phyloP scores from a whole-genome alignment of 202 grass and related monocot genomes.

The Miscanthus sacchariflorus region DNA sequence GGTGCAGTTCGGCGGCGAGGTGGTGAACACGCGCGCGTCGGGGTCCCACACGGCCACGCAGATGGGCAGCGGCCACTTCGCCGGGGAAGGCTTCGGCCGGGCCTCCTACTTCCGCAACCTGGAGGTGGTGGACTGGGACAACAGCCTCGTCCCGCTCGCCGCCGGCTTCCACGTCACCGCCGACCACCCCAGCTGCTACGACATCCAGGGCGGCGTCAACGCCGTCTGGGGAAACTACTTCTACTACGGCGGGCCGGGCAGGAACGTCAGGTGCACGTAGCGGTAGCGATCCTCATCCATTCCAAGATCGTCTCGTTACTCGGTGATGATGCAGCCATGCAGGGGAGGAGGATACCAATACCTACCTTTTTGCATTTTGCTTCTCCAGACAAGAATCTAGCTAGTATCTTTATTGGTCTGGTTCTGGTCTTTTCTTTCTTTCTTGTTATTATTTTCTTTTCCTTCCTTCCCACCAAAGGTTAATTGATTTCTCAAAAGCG shows the following conservation, averaged over 20 bases:
- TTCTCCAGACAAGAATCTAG: background rate
- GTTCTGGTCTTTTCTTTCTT: background rate
- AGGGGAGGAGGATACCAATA: no score
- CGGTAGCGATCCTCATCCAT: no score
- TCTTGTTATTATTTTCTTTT: background rate
- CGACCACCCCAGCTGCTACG: slow-evolving; percentile 81
- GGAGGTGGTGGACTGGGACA: slow-evolving; percentile 88
- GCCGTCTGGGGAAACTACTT: slow-evolving; percentile 90
- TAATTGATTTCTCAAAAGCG: slow-evolving; percentile 45
- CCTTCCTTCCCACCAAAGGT: slow-evolving; percentile 17
- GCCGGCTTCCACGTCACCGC: slow-evolving; percentile 75
- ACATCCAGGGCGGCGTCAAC: slow-evolving; percentile 88
- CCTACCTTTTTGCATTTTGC: background rate
- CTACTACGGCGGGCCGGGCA: slow-evolving; percentile 85
- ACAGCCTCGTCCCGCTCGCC: slow-evolving; percentile 73
- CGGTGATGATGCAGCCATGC: no score
- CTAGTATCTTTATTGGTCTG: background rate
- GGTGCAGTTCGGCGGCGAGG: slow-evolving; percentile 94
- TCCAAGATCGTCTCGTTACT: no score
- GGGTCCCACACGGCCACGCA: slow-evolving; percentile 79
- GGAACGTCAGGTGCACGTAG: slow-evolving; percentile 62
- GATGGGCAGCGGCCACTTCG: slow-evolving; percentile 89
- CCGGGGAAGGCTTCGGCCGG: slow-evolving; percentile 64
- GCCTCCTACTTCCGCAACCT: slow-evolving; percentile 90
- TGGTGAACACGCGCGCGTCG: slow-evolving; percentile 65